Evolutionary conservation across 805 yeast species (phyloP), one percentile per base, ranked within the genome.

Genomic region (Debaryomyces prosopidis): DNA sequence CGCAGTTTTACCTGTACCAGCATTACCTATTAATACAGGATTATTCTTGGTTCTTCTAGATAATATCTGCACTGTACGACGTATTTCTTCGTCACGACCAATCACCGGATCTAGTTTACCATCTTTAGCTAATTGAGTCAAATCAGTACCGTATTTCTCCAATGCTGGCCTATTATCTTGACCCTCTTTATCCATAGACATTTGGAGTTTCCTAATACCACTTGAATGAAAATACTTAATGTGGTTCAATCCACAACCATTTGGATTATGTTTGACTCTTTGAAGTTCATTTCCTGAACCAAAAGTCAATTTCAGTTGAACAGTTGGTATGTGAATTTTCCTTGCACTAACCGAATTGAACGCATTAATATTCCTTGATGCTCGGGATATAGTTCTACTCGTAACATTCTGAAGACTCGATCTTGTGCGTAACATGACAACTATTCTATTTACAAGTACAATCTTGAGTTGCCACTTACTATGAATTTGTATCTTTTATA

Each of bases 1-100:
- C 5, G 98, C 95, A 0, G 98, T 94, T 65, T 92, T 92, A 70
- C 99, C 99, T 0, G 97, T 95, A 69, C 99, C 99, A 1, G 99
- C 99, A 54, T 87, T 82, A 50, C 99, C 99, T 35, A 94, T 90
- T 44, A 92, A 66, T 1, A 94, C 96, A 0, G 99, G 99, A 59
- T 92, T 92, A 64, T 94, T 94, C 66, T 92, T 92, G 1, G 97
- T 90, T 63, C 98, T 77, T 55, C 99, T 75, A 1, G 97, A 89
- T 37, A 92, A 69, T 39, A 92, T 91, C 63, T 92, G 98, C 45
- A 92, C 85, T 0, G 98, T 92, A 47, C 99, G 75, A 47, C 92
- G 78, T 45, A 92, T 94, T 61, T 94, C 98, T 50, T 91, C 96
- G 58, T 94, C 98, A 51, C 98, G 76, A 3, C 99, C 99, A 58